Percentiles rank a stretch among this genome's conserved stretches.
Evolutionary conservation across 2,329 filamentous ascomycete species (phyloP).

Genomic region (Apiospora phragmitis): DNA sequence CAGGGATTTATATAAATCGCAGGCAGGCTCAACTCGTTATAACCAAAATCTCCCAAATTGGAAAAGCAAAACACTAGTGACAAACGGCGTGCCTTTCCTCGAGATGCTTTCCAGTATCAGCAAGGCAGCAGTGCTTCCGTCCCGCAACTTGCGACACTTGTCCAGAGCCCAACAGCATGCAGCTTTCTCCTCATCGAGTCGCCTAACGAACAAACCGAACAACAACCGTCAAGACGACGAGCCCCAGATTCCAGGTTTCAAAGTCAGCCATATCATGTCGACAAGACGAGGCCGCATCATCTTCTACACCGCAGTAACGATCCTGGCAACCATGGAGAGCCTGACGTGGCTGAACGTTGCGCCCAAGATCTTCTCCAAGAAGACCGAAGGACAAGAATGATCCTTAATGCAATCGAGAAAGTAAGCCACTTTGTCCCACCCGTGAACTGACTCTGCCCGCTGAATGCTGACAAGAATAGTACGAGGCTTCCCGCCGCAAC

Average conservation of each 20-base stretch:
- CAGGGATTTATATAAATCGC: not conserved
- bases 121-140: not conserved
- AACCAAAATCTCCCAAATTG: too few relatives aligned
- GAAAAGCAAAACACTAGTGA: rapidly evolving
- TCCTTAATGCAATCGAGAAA: not conserved
- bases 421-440: not conserved
- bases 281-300: constrained; percentile 11
- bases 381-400: not conserved
- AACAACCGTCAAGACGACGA: not conserved
- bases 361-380: constrained; percentile 3
- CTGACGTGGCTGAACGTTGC: constrained; percentile 11
- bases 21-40: too few relatives aligned
- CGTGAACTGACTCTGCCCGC: not conserved
- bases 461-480: not conserved
- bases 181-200: not conserved
- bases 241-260: not conserved
- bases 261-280: constrained; percentile 12
- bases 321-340: constrained; percentile 20
- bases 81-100: not conserved
- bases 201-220: not conserved
- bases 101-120: not conserved
- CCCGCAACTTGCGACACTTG: not conserved
- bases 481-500: not conserved
- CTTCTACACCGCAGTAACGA: constrained; percentile 16
- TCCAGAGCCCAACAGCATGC: not conserved